Evolutionary conservation across 2,329 filamentous ascomycete species (phyloP).

Genomic region (Byssoonygena ceratinophila): DNA sequence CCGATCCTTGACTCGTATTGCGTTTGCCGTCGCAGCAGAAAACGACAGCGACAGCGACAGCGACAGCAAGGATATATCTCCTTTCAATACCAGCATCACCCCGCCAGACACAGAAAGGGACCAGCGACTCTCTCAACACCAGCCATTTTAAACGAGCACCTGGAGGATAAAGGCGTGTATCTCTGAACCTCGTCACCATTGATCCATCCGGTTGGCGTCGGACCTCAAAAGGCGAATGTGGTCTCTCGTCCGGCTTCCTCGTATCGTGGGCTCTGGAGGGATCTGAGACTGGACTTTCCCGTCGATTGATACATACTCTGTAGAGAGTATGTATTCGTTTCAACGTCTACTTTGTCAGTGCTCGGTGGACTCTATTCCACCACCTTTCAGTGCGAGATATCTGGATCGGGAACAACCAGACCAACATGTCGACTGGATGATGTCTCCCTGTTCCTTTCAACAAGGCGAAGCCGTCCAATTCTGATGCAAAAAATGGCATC

Average conservation of each 20-base stretch:
- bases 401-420: no score
- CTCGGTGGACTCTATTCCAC: no score
- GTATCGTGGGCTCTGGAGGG: no score
- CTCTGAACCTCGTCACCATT: neutral
- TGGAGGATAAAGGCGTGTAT: neutral
- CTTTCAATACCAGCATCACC: neutral
- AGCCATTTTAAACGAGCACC: neutral
- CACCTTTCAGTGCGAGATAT: no score
- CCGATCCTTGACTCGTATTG: neutral
- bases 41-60: neutral
- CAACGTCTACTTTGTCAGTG: no score
- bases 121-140: neutral
- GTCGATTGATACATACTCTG: no score
- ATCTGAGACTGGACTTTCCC: no score
- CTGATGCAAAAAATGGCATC: no score
- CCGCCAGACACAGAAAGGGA: neutral
- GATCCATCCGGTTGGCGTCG: neutral
- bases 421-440: no score
- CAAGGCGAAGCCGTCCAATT: no score
- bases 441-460: no score
- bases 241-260: neutral
- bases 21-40: neutral
- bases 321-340: no score
- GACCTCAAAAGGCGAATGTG: neutral
- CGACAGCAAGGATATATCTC: neutral